Evolutionary conservation across 2,329 filamentous ascomycete genomes (phyloP), one percentile per base, ranked within the genome.

Genomic region (Scedosporium boydii): DNA sequence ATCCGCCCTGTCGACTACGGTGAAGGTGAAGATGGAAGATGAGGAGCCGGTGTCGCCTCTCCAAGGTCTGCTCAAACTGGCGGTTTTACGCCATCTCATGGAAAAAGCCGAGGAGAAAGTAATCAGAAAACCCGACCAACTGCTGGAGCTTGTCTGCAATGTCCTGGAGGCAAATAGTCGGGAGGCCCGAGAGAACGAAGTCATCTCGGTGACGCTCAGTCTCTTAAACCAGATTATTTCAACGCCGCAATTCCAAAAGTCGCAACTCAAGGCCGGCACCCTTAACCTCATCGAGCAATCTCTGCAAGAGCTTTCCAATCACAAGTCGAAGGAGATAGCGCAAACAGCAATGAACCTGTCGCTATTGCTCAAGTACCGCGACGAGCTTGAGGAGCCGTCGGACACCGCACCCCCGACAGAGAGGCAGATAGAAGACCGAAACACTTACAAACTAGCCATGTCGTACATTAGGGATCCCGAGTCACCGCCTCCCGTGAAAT

Each of bases 71-170:
- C 72, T 81, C 5, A 80, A 88, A 65, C 78, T 86, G 4, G 85
- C 85, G 58, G 73, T 90, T 0, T 77, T 90, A 6, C 86, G 89
- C 68, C 81, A 80, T 41, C 80, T 91, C 73, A 84, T 90, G 72
- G 81, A 83, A 26, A 80, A 77, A 56, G 81, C 87, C 56, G 81
- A 86, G 1, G 82, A 87, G 23, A 85, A 83, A 65, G 78, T 91
- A 12, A 81, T 88, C 34, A 80, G 79, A 38, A 82, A 85, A 63
- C 87, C 88, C 2, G 80, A 81, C 53, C 85, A 89, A 66, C 78
- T 90, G 6, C 74, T 91, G 1, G 81, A 85, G 56, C 78, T 92
- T 1, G 80, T 87, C 58, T 77, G 78, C 59, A 81, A 88, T 62
- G 78, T 91, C 0, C 71, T 91, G 1, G 72, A 74, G 4, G 76